Base-by-base conservation (phyloP, 1,284 basidiomycete species). In the Austropuccinia psidii region DNA sequence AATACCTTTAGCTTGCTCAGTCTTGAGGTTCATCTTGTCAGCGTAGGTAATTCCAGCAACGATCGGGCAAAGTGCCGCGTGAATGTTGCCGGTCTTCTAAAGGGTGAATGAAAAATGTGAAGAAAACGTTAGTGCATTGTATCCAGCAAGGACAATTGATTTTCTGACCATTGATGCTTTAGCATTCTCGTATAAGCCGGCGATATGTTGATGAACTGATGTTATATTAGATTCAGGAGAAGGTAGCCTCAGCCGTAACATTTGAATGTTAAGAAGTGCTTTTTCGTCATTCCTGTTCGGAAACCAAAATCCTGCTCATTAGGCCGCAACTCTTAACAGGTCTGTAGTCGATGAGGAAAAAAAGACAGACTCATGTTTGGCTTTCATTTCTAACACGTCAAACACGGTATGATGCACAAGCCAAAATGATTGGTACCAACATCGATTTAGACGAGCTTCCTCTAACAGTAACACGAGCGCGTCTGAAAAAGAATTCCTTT, bases 1-100 rank as follows among this genome's bases (percentile, higher is more conserved):
- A 33, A 66, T 66, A 7, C 62, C 62, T 66, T 66, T 66, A 2
- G 62, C 17, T 66, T 66, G 47, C 27, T 66, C 47, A 19, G 54
- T n/a, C 47, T 50, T 49, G n/a, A 66, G 33, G 31, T 66, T 66
- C 62, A 66, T 66, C n/a, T 50, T 66, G 4, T 66, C 62, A 17
- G 62, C 29, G 33, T 66, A 49, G 31, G 31, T 66, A 33, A 66
- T 66, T 37, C 37, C 45, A 17, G 62, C 35, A 52, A 66, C 62
- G 21, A 66, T 66, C 4, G 62, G 62, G 41, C 62, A 66, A 15
- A 66, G 31, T 2, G 62, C 62, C 13, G 62, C 62, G 54, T 66
- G 62, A 27, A 50, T 33, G 19, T 52, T 66, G 24, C 45, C 62
- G 21, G 33, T n/a, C n/a, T 52, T 39, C 62, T 66, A 33, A 5